Evolutionary conservation across 2,329 filamentous ascomycete species (phyloP).

Genomic region (Fusarium devonianum): DNA sequence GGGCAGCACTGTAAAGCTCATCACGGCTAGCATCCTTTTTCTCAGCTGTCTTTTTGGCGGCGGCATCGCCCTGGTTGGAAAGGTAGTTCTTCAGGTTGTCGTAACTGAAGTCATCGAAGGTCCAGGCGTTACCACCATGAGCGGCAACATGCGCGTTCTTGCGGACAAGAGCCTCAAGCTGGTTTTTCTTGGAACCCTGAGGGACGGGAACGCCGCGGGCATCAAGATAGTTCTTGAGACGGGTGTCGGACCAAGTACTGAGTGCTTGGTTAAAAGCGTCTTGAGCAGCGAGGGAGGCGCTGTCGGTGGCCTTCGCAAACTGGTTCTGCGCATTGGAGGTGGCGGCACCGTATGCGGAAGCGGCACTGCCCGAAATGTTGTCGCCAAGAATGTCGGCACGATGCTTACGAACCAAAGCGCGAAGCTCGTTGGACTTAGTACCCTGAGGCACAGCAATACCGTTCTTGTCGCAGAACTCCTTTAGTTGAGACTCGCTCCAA

Average conservation of each 20-base stretch:
- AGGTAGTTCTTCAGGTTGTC: slow-evolving; percentile 72
- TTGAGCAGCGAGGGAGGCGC: slow-evolving; percentile 66
- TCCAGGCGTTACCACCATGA: slow-evolving; percentile 75
- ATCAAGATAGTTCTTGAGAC: slow-evolving; percentile 80
- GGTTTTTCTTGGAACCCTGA: slow-evolving; percentile 73
- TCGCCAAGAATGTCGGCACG: slow-evolving; percentile 75
- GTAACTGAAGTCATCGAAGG: slow-evolving; percentile 77
- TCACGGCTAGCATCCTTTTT: slow-evolving; percentile 73
- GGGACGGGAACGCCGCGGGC: slow-evolving; percentile 78
- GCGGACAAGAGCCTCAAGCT: slow-evolving; percentile 77
- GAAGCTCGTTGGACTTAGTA: slow-evolving; percentile 86
- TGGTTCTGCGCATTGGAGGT: slow-evolving; percentile 79
- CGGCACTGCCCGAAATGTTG: slow-evolving; percentile 63
- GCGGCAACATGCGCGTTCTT: slow-evolving; percentile 75
- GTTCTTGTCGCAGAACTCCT: slow-evolving; percentile 93
- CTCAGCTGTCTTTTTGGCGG: slow-evolving; percentile 65
- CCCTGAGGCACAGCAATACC: slow-evolving; percentile 87
- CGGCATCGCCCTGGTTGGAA: slow-evolving; percentile 57
- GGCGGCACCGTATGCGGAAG: slow-evolving; percentile 72
- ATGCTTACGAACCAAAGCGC: slow-evolving; percentile 89
- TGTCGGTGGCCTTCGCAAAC: slow-evolving; percentile 77
- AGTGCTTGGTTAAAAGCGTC: slow-evolving; percentile 72
- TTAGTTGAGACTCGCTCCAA: slow-evolving; percentile 89
- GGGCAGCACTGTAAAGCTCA: slow-evolving; percentile 73
- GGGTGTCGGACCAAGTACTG: slow-evolving; percentile 74